These are phyloP conservation scores for Cladosporium sp. DNA, from an alignment of 2,329 filamentous ascomycete genomes.

Conservation along the genomic window DNA sequence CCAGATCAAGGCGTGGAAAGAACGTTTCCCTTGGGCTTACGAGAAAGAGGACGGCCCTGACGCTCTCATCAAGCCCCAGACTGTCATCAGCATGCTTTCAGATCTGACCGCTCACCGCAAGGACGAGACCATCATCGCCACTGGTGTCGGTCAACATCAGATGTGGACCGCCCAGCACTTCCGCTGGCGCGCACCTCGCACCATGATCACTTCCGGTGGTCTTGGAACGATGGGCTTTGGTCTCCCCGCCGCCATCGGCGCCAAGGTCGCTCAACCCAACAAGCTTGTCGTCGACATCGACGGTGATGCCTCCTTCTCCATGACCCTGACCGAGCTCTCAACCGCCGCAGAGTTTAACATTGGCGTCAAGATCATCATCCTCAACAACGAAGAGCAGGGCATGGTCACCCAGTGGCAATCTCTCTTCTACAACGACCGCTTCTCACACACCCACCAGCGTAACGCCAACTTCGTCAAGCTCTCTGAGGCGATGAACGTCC, in stretches of 20 bases:
- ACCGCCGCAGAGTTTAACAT: conserved; percentile 96
- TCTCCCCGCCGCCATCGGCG: conserved; percentile 90
- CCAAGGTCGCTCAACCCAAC: conserved; percentile 81
- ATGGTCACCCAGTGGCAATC: conserved; percentile 99
- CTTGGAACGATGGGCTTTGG: conserved; percentile 96
- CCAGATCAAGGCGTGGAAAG: conserved; percentile 89
- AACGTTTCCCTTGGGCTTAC: conserved; percentile 84
- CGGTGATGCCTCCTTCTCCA: conserved; percentile 97
- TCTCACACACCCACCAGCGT: conserved; percentile 85
- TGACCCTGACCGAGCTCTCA: conserved; percentile 94
- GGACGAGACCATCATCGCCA: conserved; percentile 82
- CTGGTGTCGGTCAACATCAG: conserved; percentile 95
- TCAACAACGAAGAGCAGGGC: conserved; percentile 97
- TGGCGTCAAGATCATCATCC: conserved; percentile 86
- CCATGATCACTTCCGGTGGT: conserved; percentile 95
- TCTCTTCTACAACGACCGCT: conserved; percentile 94
- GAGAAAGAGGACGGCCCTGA: conserved; percentile 69
- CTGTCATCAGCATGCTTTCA: conserved; percentile 86
- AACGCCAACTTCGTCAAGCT: conserved; percentile 98
- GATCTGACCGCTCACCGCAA: conserved; percentile 79
- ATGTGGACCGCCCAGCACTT: conserved; percentile 99
- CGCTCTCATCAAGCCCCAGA: conserved; percentile 90
- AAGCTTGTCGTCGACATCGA: conserved; percentile 93
- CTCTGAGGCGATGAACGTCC: conserved; percentile 85
- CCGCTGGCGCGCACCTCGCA: conserved; percentile 86